Evolutionary conservation across 371 early-diverging fungal species (phyloP), one percentile per base, ranked within the genome.

Genomic region (Neoconidiobolus thromboides): DNA sequence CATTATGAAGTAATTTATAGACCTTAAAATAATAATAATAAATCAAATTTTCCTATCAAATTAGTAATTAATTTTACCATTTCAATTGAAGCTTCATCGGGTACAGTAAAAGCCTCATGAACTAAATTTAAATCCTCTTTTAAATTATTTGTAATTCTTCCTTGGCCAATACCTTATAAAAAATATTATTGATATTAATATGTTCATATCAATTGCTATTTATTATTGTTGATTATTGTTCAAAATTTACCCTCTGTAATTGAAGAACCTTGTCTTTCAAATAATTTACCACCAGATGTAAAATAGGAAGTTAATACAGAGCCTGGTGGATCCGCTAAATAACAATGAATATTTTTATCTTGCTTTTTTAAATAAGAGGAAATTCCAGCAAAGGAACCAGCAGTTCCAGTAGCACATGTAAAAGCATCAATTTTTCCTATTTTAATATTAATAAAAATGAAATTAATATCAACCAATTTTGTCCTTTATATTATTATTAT

Each of bases 311-410:
- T 81, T 60, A 94, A 71, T 7, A 93, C 88, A 12, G 89, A 87
- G 55, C 96, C 96, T 1, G 95, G 95, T 37, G 95, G 95, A 71
- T 95, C 95, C 1, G 95, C 95, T 53, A 93, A 72, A 63, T 81
- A 86, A 59, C 77, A 65, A 76, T 86, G 85, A 60, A 90, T 77
- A 15, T 76, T 64, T 9, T 78, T 79, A 2, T 73, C 70, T 57
- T 74, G 71, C 1, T 80, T 78, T 71, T 94, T 94, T 60, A 94
- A 69, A 67, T 75, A 93, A 12, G 85, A 72, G 5, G 90, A 76
- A 36, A 78, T 79, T 53, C 95, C 95, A 6, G 89, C 92, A 15
- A 95, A 72, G 0, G 95, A 91, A 44, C 95, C 95, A 41, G 87
- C 95, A 0, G 93, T 95, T 37, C 95, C 94, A 2, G 93, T 91